Evolutionary conservation across 164 flowering plant genomes (phyloP).

Genomic region (Magnolia changhungtana): DNA sequence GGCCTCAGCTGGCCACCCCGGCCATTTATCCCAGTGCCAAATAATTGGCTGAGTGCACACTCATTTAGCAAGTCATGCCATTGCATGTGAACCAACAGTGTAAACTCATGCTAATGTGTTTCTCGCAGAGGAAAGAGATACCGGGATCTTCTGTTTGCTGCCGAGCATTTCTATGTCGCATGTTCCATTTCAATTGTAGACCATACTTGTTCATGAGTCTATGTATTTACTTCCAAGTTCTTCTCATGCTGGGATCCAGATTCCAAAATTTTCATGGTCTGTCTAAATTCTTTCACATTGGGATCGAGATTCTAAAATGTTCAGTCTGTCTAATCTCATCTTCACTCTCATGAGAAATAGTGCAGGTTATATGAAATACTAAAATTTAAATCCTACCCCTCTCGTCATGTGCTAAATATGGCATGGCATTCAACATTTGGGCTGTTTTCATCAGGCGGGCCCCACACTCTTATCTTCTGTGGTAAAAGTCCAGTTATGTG

Average conservation of each 20-base stretch:
- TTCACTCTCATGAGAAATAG: too few relatives aligned
- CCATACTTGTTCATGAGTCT: neutral
- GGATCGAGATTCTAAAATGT: constrained; percentile 98
- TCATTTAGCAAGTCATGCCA: neutral
- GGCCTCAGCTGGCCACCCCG: too few relatives aligned
- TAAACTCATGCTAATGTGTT: neutral
- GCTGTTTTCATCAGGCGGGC: too few relatives aligned
- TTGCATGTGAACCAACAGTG: neutral
- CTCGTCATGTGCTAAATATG: neutral
- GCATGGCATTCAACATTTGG: too few relatives aligned
- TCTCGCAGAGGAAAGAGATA: constrained; percentile 47
- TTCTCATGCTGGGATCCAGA: constrained; percentile 99
- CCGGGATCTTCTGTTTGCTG: constrained; percentile 89
- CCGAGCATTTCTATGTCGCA: constrained; percentile 79
- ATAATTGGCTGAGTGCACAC: neutral
- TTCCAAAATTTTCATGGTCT: constrained; percentile 94
- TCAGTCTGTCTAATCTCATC: constrained; percentile 39
- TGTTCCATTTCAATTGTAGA: neutral
- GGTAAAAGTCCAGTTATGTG: too few relatives aligned
- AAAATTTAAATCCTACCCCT: neutral
- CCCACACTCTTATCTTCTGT: too few relatives aligned
- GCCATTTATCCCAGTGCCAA: too few relatives aligned
- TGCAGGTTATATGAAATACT: too few relatives aligned
- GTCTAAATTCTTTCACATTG: constrained; percentile 62
- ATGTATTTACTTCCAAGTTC: constrained; percentile 47